Evolutionary conservation across 495 filamentous ascomycete genomes (phyloP), one percentile per base, ranked within the genome.

Genomic region (Talaromyces wortmannii): DNA sequence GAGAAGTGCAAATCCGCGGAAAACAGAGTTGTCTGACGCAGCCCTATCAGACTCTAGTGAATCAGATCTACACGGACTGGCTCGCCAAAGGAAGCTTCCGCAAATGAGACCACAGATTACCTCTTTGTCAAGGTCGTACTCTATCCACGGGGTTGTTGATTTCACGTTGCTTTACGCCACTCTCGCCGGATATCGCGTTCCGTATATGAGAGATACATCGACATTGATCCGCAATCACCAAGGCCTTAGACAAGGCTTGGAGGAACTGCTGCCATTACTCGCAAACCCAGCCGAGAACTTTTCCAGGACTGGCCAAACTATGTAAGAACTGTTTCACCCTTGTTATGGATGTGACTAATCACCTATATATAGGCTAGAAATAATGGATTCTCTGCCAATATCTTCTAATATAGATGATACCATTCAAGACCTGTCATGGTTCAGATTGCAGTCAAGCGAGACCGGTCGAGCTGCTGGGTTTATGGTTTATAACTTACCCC

Each of bases 251-350:
- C 55, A 59, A 29, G 64, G 67, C 52, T 29, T 72, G 11, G 43
- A 62, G 7, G 55, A 45, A 29, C 60, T 72, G 11, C 23, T 66
- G 23, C 64, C 67, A 18, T 52, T 51, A 17, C 29, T 62, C 32
- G 13, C 54, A 7, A 18, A 30, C 8, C 31, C 30, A 7, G 42
- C 52, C 17, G 52, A 53, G 45, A 42, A 45, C 10, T 36, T 29
- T 1, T 23, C 52, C 45, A 6, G 23, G 11, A 45, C 44, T 29
- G 23, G 43, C n/a, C 52, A 45, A 11, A 53, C 52, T n/a, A 53
- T 53, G 50, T 52, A 52, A 44, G 50, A 29, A 30, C 18, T 31
- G 44, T 5, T 18, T 40, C 30, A 7, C 29, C 6, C n/a, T 10
- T 50, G 12, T 23, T 11, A n/a, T 36, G 5, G 15, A 13, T 50